phyloP scores from a whole-genome alignment of 768 basidiomycete genomes.

The Serpula lacrymans region DNA sequence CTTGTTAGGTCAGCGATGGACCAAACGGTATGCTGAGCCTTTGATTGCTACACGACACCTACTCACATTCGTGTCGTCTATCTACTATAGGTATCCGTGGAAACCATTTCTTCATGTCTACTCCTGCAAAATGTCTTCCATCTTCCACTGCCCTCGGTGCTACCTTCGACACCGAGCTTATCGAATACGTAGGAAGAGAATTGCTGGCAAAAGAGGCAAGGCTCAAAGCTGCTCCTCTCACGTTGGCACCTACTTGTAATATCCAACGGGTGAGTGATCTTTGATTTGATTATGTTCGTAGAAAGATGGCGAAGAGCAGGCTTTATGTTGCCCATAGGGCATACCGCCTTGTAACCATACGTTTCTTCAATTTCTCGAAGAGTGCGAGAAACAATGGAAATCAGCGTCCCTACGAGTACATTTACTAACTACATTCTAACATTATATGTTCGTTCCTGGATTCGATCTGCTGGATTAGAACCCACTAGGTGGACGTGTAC shows the following conservation, averaged over 20 bases:
- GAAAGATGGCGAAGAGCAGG: no score
- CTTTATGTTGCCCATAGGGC: no score
- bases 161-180: slow-evolving; percentile 66
- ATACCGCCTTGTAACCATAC: no score
- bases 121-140: slow-evolving; percentile 76
- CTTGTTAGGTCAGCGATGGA: slow-evolving; percentile 65
- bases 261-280: slow-evolving; percentile 61
- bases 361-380: no score
- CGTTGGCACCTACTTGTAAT: slow-evolving; percentile 82
- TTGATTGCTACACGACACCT: background rate
- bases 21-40: slow-evolving; percentile 58
- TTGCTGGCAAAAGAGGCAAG: slow-evolving; percentile 73
- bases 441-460: background rate
- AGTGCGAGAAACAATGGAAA: no score
- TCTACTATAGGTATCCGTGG: slow-evolving; percentile 56
- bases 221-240: slow-evolving; percentile 60
- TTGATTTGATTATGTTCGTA: slow-evolving; percentile 1
- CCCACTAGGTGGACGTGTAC: slow-evolving; percentile 67
- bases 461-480: no score
- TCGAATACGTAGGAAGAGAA: slow-evolving; percentile 58
- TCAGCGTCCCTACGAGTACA: background rate
- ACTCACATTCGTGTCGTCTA: background rate
- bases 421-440: background rate
- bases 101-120: slow-evolving; percentile 77
- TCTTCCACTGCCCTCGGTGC: slow-evolving; percentile 73